Base-by-base conservation (phyloP, 306 rosid genomes). In the Abrus pulchellus region DNA sequence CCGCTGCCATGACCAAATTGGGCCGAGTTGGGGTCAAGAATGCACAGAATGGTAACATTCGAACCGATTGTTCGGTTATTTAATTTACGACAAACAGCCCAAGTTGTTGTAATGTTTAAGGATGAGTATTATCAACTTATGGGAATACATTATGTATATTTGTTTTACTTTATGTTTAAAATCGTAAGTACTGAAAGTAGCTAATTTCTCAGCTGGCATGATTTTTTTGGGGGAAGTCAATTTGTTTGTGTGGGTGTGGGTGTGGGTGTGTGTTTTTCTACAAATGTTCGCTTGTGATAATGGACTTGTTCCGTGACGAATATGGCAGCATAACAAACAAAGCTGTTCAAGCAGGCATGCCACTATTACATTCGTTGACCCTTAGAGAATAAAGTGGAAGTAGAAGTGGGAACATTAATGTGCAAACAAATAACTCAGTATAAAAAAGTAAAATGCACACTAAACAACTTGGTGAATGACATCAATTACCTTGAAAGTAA, bases 11-110 rank as follows among this genome's bases (percentile, higher is more conserved):
- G 7, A 93, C 92, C 9, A 93, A 91, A 71, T 81, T 93, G 85
- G 98, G 98, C 4, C 87, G 93, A 33, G 92, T 91, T 47, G 97
- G 98, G 14, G 68, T 93, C 20, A 93, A 91, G 80, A 91, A 87
- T 6, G 78, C 88, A 0, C 47, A 4, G 0, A 88, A 87, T 33
- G 98, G 97, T 4, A 93, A 90, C 20, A 90, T 93, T 70, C 97
- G 98, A 57, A 30, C 77, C 0, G 84, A 87, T 79, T 93, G 98
- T 76, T 43, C 82, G 3, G 90, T 83, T 57, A 82, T 93, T 34
- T 66, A 79, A 91, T 48, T 87, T 34, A 20, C 10, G 3, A 11
- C 8, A 44, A 2, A 32, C 6, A 47, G 33, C 32, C 0, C 12
- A 61, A 36, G 40, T 36, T 33, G 53, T 32, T 43, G 10, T 34